These are phyloP conservation scores for Phyllosticta citriasiana DNA, from an alignment of 2,329 filamentous ascomycete species.

Conservation along the genomic window DNA sequence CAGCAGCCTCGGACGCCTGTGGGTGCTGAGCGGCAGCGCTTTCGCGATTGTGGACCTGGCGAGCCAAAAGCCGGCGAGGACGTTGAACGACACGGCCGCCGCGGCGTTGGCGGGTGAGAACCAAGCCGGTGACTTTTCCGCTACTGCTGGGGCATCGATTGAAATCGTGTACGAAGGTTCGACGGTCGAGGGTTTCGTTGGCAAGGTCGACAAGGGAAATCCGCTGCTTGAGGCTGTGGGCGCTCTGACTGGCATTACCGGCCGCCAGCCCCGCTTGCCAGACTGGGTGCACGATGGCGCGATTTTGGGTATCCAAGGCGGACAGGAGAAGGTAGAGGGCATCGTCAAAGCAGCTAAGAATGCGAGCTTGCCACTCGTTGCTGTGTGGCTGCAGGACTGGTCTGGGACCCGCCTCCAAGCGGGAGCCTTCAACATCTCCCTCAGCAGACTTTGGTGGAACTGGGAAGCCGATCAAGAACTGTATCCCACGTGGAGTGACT, in stretches of 20 bases:
- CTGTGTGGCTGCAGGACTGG: conserved; percentile 30
- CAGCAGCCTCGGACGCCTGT: conserved; percentile 17
- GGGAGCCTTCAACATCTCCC: conserved; percentile 24
- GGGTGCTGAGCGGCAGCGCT: conserved; percentile 24
- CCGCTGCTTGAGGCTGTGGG: conserved; percentile 15
- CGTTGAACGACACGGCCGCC: not conserved
- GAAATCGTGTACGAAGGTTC: conserved; percentile 1
- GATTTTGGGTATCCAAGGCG: conserved; percentile 29
- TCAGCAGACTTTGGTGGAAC: conserved; percentile 29
- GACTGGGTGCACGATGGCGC: conserved; percentile 17
- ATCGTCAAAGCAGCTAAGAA: conserved; percentile 24
- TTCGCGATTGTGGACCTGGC: conserved; percentile 26
- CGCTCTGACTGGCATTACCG: conserved; percentile 25
- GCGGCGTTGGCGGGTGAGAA: not conserved
- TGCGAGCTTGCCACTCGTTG: conserved; percentile 23
- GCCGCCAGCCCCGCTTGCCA: conserved; percentile 25
- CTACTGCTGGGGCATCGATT: not conserved
- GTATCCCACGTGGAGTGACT: conserved; percentile 27
- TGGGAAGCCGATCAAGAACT: conserved; percentile 27
- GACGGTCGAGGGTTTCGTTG: not conserved
- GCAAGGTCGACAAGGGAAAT: conserved; percentile 6
- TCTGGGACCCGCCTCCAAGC: conserved; percentile 25
- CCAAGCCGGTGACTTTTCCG: not conserved
- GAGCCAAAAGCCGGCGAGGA: conserved; percentile 9
- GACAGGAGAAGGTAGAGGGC: conserved; percentile 24